Conservation (phyloP, 2,329 filamentous ascomycete genomes). For the Botrytis squamosa region DNA sequence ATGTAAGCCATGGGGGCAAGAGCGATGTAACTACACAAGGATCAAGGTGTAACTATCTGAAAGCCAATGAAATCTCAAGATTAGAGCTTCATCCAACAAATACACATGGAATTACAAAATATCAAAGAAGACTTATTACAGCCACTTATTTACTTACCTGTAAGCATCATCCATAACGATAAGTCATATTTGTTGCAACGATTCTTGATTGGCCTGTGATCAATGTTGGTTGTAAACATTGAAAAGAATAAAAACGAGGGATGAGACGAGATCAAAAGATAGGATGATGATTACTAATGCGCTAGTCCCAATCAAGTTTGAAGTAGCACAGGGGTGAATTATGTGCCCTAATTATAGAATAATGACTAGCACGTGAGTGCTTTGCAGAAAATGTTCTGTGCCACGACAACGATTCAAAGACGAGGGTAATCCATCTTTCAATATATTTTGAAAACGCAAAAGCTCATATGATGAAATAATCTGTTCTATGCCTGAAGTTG, state of each 20-base stretch:
- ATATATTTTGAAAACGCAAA: not conserved
- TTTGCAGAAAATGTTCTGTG: not conserved
- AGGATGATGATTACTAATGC: not conserved
- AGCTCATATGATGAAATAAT: not conserved
- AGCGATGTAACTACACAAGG: slow-evolving; percentile 5
- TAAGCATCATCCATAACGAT: not conserved
- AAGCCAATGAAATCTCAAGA: not conserved
- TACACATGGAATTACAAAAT: not conserved
- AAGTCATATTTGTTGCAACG: not conserved
- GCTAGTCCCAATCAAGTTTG: not conserved
- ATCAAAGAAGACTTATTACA: not conserved
- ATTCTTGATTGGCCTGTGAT: not conserved
- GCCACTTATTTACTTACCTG: not conserved
- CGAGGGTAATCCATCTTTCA: not conserved
- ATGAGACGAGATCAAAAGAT: not conserved
- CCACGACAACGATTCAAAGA: not conserved
- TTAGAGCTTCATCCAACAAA: not conserved
- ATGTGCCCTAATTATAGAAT: not conserved
- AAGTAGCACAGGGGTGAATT: not conserved
- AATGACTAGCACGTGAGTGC: not conserved
- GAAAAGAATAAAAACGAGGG: not conserved
- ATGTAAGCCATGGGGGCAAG: not conserved
- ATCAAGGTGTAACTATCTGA: not conserved
- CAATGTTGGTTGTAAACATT: not conserved
- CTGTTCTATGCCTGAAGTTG: not conserved